Conservation (phyloP, 192 early-diverging fungal species). For the Anaeromyces robustus region DNA sequence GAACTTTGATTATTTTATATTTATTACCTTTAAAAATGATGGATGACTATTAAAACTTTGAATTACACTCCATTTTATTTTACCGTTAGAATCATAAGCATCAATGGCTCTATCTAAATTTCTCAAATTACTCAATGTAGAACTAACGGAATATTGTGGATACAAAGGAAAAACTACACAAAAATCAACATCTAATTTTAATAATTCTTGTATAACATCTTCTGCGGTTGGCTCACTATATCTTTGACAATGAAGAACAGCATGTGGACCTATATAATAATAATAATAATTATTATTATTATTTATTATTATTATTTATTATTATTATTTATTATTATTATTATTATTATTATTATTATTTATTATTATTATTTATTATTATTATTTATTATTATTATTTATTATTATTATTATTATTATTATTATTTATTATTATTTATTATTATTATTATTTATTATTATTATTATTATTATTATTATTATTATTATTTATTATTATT, state of each 20-base stretch:
- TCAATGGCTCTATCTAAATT: background rate
- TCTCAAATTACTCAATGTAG: background rate
- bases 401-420: too few relatives aligned
- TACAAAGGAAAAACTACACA: background rate
- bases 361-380: too few relatives aligned
- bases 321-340: too few relatives aligned
- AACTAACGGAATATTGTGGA: background rate
- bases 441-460: too few relatives aligned
- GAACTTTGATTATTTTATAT: background rate
- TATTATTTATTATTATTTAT: too few relatives aligned
- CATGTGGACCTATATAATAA: background rate
- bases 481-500: too few relatives aligned
- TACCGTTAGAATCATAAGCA: background rate
- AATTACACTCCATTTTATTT: background rate
- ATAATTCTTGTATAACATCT: background rate
- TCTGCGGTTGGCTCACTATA: background rate
- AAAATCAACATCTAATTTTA: background rate
- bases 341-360: too few relatives aligned
- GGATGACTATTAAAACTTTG: background rate
- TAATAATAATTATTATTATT: too few relatives aligned
- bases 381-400: too few relatives aligned
- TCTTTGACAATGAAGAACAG: background rate
- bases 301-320: too few relatives aligned
- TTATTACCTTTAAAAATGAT: background rate
- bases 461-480: too few relatives aligned